Base-by-base conservation (phyloP, 2,329 filamentous ascomycete species). In the Paecilomyces sp. region DNA sequence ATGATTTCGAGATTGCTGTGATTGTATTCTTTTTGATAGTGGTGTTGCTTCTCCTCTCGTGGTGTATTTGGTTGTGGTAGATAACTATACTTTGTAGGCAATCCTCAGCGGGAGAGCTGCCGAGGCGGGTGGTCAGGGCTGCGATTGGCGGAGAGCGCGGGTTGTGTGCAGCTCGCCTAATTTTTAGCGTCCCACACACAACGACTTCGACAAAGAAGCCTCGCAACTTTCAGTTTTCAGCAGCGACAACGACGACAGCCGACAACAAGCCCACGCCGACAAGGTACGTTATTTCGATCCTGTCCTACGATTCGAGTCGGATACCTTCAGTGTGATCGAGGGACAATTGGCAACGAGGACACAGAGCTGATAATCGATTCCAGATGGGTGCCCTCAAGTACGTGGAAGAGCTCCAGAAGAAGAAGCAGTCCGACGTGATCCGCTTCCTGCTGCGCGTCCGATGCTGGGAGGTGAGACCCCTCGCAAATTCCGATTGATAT, bases 381-480 rank as follows among this genome's bases (percentile, higher is more conserved):
- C 62, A 93, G 87, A 97, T 97, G 94, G 94, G 94, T 90, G 93
- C 93, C 86, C 91, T 97, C 83, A 99, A 99, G 86, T 99, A 96
- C 86, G 91, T 99, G 84, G 95, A 99, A 88, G 94, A 99, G 88
- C 90, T 99, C 85, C 92, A 97, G 83, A 97, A 99, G 92, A 97
- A 96, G 91, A 99, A 99, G 92, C 94, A 99, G 89, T 96, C 91
- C 82, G 94, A 99, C 88, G 90, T 99, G 79, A 91, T 97, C 85
- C 92, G 92, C 85, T 99, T 99, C 88, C 89, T 99, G 84, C 91
- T 97, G 83, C 93, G 92, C 82, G 92, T 96, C 79, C 92, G 94
- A 85, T 99, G 94, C 92, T 99, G 94, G 94, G 94, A 99, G 91
- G 93, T 81, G 78, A 80, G 78, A 76, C 68, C 68, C 68, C 65